Base-by-base conservation (phyloP, 108 stramenopile species). In the Cyclotella baltica region DNA sequence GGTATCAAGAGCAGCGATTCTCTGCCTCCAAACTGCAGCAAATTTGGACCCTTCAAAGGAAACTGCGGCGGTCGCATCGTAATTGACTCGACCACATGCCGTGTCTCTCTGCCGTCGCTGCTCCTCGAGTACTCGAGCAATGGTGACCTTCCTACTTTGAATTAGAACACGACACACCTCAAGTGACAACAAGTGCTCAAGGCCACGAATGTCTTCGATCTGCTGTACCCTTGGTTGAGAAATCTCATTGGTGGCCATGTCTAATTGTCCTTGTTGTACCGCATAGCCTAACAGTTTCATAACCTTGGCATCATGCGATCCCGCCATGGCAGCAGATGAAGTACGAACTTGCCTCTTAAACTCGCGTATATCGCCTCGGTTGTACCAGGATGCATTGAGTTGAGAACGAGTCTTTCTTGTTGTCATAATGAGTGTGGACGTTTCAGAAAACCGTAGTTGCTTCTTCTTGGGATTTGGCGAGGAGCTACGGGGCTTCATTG, bases 361-460 rank as follows among this genome's bases (percentile, higher is more conserved):
- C 5, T 3, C 19, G 16, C 34, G 34, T 19, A 62, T 35, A 11
- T 62, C 59, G 19, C 35, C 18, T 19, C 27, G 31, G 34, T 34
- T 36, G 31, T 62, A 62, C 59, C 59, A 62, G 13, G 34, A 33
- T 16, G 59, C 59, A 35, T 35, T 16, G 34, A 35, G 31, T 62
- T 62, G 33, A 15, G 10, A 16, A 35, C 19, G 1, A 2, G 59
- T 36, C 19, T 62, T 62, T 35, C 23, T 13, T 62, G 16, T 18
- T 33, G 59, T 62, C 3, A 62, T 20, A n/a, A 62, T 29, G 31
- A 62, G 59, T 35, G 31, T 62, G 33, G 33, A 35, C 35, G 59
- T 62, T n/a, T 62, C 59, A 25, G 30, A 11, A 33, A 62, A 62
- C 35, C 59, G 30, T 18, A 62, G 33, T 33, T n/a, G 59, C 59